Evolutionary conservation across 768 basidiomycete genomes (phyloP), one percentile per base, ranked within the genome.

Genomic region (Termitomyces sp.): DNA sequence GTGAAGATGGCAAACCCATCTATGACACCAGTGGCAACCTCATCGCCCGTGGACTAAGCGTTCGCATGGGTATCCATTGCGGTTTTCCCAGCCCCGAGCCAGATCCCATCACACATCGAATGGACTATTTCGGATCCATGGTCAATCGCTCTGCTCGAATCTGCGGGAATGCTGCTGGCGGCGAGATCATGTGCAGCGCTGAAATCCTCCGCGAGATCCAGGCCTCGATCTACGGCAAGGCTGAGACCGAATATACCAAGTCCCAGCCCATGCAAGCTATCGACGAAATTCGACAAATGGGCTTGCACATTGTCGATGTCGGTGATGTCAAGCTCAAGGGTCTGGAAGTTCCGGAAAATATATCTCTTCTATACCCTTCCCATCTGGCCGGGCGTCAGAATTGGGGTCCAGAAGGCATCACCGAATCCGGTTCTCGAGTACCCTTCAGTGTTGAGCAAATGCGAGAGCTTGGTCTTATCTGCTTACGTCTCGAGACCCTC

Each of bases 41-140:
- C 51, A 79, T 98, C 51, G 86, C 90, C 36, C 83, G 94, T 5
- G 97, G 97, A 6, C 72, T 99, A 16, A 93, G 93, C 18, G 91
- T 98, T 3, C 85, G 97, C 32, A 98, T 99, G 95, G 96, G 97
- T 38, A 89, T 99, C 39, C 97, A 99, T 68, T 94, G 89, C 62
- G 97, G 97, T 15, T 68, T 70, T 20, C 97, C 97, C 0, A 80
- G 91, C 27, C 97, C 94, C 66, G 95, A 97, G 65, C 80, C 84
- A 3, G 97, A 99, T 70, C 88, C 89, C 2, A 86, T 93, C 65
- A 96, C 94, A 4, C 76, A 85, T 56, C 88, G 97, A 42, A 98
- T 99, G 97, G 96, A 98, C 68, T 98, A 98, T 71, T 91, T 96
- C 63, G 95, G 95, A 0, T 88, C 94, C 1, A 92, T 97, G 84